Conservation (phyloP, 495 filamentous ascomycete species). For the Parathielavia appendiculata region DNA sequence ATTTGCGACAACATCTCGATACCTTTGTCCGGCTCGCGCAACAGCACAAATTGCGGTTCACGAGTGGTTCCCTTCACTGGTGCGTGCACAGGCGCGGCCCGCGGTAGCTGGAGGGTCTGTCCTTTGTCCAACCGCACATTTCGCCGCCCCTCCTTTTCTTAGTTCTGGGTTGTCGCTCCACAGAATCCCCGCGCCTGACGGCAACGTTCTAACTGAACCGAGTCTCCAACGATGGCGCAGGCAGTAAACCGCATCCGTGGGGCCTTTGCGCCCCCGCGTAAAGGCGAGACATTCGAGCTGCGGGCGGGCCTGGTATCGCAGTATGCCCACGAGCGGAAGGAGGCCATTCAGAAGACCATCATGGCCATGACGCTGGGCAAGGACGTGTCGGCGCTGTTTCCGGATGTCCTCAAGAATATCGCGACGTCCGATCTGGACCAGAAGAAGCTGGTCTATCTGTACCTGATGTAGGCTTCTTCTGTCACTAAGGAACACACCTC, state of each 20-base stretch:
- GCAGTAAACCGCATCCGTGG: constrained; percentile 94
- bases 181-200: not conserved
- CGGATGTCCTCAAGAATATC: constrained; percentile 98
- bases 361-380: constrained; percentile 99
- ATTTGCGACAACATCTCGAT: constrained; percentile 15
- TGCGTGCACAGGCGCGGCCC: not conserved
- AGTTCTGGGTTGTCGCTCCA: constrained; percentile 5
- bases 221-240: constrained; percentile 49
- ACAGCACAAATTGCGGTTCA: not conserved
- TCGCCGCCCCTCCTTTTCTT: constrained; percentile 17
- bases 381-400: constrained; percentile 95
- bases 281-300: constrained; percentile 98
- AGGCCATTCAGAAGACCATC: constrained; percentile 98
- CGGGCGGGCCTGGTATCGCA: constrained; percentile 96
- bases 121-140: constrained; percentile 9
- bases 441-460: constrained; percentile 99
- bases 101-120: not conserved
- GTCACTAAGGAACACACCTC: not conserved
- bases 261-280: constrained; percentile 83
- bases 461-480: constrained; percentile 75
- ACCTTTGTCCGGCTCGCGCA: not conserved
- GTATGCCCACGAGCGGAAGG: constrained; percentile 98
- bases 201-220: not conserved
- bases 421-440: constrained; percentile 92
- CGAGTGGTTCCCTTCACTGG: not conserved